Evolutionary conservation across 108 stramenopile species (phyloP), one percentile per base, ranked within the genome.

Genomic region (Pseudonitzschia pungens): DNA sequence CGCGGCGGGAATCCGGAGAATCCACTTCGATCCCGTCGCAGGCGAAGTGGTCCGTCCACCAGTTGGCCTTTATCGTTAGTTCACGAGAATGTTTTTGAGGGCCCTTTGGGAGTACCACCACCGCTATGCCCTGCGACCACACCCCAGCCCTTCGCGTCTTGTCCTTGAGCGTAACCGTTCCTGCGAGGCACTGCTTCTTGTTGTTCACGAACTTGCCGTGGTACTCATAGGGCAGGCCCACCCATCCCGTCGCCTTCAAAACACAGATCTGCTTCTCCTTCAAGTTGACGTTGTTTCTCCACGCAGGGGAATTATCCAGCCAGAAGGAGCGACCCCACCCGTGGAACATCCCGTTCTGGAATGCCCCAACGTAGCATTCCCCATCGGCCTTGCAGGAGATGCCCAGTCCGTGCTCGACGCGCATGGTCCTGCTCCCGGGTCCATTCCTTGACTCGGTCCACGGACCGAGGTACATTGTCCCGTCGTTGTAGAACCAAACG

Each of bases 311-410:
- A 22, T 58, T 26, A 3, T 22, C 27, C 0, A 58, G 16, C 57
- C 57, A 58, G n/a, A 58, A 58, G 15, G 57, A 58, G 8, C 57
- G 57, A 14, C 57, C 57, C 57, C 57, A 58, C 27, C 57, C 57
- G n/a, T 58, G 57, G 57, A 31, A 22, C 3, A 14, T 27, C 14
- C 57, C 57, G n/a, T 58, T 27, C 29, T 27, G 29, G 29, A 26
- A 58, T 27, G 24, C 29, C n/a, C 57, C 57, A 9, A 58, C 26
- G 57, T 31, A 27, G 57, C 57, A 58, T 26, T 58, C 5, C 9
- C 57, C 57, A 26, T 58, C 4, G 36, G 6, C 15, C 5, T 58
- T 22, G 57, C 57, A 58, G 14, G 27, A 31, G 4, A 58, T 26
- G n/a, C 57, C 57, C 15, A 31, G 0, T 26, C 57, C 57, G 14